phyloP scores from a whole-genome alignment of 2,329 filamentous ascomycete species.

The Trichoderma koningiopsis region DNA sequence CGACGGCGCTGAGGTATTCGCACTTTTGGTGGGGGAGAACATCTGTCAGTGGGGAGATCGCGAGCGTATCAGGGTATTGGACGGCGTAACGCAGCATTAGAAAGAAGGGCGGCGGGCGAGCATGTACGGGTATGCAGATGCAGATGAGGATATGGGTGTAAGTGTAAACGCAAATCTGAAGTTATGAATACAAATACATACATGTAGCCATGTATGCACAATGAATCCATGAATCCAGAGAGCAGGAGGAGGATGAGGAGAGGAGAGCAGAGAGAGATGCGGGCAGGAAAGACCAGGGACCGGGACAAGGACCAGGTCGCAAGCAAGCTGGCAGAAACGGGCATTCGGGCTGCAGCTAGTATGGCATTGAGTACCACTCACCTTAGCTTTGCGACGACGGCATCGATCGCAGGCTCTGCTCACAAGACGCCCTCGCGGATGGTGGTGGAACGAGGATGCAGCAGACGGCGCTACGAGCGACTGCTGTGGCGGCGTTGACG shows the following conservation, averaged over 20 bases:
- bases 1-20: conserved; percentile 31
- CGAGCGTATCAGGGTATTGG: not conserved
- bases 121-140: not conserved
- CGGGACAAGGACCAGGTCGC: not conserved
- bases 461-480: conserved; percentile 1
- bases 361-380: conserved; percentile 22
- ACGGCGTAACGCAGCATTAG: conserved; percentile 13
- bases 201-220: not conserved
- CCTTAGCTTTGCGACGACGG: conserved; percentile 42
- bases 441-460: conserved; percentile 20
- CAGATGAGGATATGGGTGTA: not conserved
- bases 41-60: conserved; percentile 14
- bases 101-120: not conserved
- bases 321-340: not conserved
- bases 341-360: not conserved
- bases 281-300: not conserved
- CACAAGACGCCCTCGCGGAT: conserved; percentile 25
- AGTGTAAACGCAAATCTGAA: not conserved
- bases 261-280: not conserved
- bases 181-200: not conserved
- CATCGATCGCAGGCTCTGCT: conserved; percentile 42
- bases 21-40: conserved; percentile 32
- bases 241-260: not conserved
- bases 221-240: not conserved
- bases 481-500: conserved; percentile 14